Base-by-base conservation (phyloP, 2,329 filamentous ascomycete genomes). In the Cladorrhinum sp. region DNA sequence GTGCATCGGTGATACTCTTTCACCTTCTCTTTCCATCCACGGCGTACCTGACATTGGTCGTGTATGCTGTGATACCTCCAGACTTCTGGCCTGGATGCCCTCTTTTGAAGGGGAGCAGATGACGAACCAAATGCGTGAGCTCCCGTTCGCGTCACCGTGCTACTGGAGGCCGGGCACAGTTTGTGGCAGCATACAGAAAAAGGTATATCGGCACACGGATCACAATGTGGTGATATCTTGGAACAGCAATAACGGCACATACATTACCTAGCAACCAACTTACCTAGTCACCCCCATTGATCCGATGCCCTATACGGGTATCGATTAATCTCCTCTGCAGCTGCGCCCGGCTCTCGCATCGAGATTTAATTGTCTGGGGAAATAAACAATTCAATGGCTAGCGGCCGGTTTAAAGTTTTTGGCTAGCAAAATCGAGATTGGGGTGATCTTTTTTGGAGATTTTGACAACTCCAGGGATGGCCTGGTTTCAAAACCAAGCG, bases 31-130 rank as follows among this genome's bases (percentile, higher is more conserved):
- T 23, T 50, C 18, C 50, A 32, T 18, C 53, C 24, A 23, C 36
- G 5, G 36, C 51, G 61, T 60, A 54, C 63, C 63, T 65, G 61
- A 52, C 61, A 65, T 63, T 45, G 59, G 59, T 48, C 59, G 59
- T 60, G 59, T 63, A 60, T 65, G 63, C 59, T 58, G 63, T 65
- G 55, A 38, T 24, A 36, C 62, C 59, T 20, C 52, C 55, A 65
- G 18, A 55, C 48, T n/a, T 57, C 59, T 23, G 62, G 63, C 27
- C 38, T 63, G 63, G 59, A 65, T 59, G 23, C 50, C 38, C 50
- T 36, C 18, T 50, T 36, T 24, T 29, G 24, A 36, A 12, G 24
- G 36, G 36, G 24, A 48, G 24, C 54, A 56, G 7, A 41, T 45
- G 48, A 53, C 16, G 50, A 53, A 55, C 54, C 57, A 55, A n/a